Conservation (phyloP, 2,329 filamentous ascomycete species). For the Diaporthe vexans region DNA sequence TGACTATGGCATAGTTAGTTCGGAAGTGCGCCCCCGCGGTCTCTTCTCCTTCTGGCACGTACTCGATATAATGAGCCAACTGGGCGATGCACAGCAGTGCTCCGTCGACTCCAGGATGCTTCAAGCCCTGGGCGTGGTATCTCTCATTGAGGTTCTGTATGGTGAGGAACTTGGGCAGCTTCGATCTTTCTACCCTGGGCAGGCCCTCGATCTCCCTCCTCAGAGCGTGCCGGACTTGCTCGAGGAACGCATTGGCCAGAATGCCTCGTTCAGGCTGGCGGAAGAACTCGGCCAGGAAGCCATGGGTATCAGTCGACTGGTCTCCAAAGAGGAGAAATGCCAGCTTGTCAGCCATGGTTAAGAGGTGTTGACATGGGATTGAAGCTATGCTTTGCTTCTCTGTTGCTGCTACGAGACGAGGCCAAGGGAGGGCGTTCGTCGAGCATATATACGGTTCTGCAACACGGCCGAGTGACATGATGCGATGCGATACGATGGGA, state of each 20-base stretch:
- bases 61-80: slow-evolving; percentile 78
- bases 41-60: slow-evolving; percentile 49
- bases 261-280: slow-evolving; percentile 60
- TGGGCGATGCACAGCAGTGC: slow-evolving; percentile 75
- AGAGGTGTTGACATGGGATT: slow-evolving; percentile 47
- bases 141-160: slow-evolving; percentile 75
- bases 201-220: slow-evolving; percentile 72
- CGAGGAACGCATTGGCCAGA: slow-evolving; percentile 73
- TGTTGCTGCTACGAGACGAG: slow-evolving; percentile 16
- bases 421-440: slow-evolving; percentile 20
- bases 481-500: slow-evolving; percentile 34
- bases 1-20: slow-evolving; percentile 53
- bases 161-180: slow-evolving; percentile 73
- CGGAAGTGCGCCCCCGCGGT: background rate
- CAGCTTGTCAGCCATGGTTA: slow-evolving; percentile 62
- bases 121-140: slow-evolving; percentile 70
- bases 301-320: slow-evolving; percentile 77
- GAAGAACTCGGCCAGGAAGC: slow-evolving; percentile 70
- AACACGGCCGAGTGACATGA: slow-evolving; percentile 10
- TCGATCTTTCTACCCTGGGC: slow-evolving; percentile 67
- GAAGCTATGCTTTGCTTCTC: slow-evolving; percentile 30
- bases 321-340: slow-evolving; percentile 78
- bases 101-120: slow-evolving; percentile 74
- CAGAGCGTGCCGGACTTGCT: slow-evolving; percentile 69
- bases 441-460: slow-evolving; percentile 39